A percentile compares a stretch with the other conserved stretches of the same genome.
Conservation (phyloP, 306 rosid genomes). For the Quercus berberidifolia region DNA sequence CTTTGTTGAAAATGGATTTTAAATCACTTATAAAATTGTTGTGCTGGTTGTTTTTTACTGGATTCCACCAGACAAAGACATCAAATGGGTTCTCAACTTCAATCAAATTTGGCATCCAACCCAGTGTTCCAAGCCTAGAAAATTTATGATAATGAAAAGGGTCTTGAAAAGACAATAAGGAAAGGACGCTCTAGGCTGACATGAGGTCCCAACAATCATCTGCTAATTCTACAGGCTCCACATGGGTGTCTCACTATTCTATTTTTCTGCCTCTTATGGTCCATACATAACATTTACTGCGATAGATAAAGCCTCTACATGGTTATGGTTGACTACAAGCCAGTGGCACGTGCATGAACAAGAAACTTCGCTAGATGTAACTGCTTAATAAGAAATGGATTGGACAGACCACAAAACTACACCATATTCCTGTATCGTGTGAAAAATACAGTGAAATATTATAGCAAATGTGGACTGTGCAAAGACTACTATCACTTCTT, state of each 20-base stretch:
- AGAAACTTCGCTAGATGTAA: not conserved
- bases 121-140: not conserved
- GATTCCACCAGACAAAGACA: conserved; percentile 5
- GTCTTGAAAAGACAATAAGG: not conserved
- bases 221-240: not conserved
- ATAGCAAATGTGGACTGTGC: not conserved
- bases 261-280: conserved; percentile 1
- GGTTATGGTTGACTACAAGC: not conserved
- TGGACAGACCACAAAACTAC: not conserved
- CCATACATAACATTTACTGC: not conserved
- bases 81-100: not conserved
- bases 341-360: not conserved
- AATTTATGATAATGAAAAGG: no score
- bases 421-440: not conserved
- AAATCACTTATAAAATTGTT: not conserved
- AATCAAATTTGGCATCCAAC: not conserved
- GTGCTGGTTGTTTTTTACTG: not conserved
- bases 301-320: not conserved
- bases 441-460: not conserved
- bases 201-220: not conserved
- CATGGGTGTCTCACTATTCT: conserved; percentile 17
- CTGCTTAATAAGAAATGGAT: not conserved
- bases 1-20: not conserved
- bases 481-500: not conserved
- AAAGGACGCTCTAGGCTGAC: not conserved